Conservation (phyloP, 306 rosid species). For the Lupinus albus region DNA sequence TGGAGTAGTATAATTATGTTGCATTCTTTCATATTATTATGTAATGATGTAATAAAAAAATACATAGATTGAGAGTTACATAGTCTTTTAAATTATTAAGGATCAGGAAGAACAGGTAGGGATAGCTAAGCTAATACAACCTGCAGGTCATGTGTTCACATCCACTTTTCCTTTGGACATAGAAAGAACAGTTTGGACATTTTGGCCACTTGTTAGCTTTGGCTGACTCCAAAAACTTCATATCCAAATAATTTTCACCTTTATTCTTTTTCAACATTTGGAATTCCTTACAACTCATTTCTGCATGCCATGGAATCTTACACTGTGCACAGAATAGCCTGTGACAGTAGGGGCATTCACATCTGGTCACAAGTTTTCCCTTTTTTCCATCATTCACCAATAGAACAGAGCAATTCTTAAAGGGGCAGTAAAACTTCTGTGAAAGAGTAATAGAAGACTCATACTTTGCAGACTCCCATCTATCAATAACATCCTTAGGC, state of each 20-base stretch:
- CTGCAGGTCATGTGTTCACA: constrained; percentile 12
- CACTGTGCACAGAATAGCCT: neutral
- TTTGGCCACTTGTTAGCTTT: neutral
- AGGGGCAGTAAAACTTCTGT: constrained; percentile 31
- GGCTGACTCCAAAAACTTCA: neutral
- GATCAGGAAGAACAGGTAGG: too few relatives aligned
- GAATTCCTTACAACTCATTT: neutral
- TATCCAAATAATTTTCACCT: constrained; percentile 1
- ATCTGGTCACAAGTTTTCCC: neutral
- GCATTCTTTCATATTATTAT: too few relatives aligned
- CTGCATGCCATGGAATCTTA: neutral
- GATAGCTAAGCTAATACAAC: too few relatives aligned
- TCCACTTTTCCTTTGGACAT: neutral
- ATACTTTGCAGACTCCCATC: neutral
- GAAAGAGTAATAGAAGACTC: neutral
- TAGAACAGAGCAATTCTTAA: constrained; percentile 30
- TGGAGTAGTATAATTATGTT: too few relatives aligned
- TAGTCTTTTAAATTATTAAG: too few relatives aligned
- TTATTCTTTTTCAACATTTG: neutral
- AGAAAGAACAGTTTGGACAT: constrained; percentile 23
- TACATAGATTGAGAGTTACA: too few relatives aligned
- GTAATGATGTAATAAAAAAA: too few relatives aligned
- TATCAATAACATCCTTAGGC: neutral
- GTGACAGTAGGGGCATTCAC: neutral
- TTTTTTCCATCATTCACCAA: constrained; percentile 8